Evolutionary conservation across 2,329 filamentous ascomycete genomes (phyloP), one percentile per base, ranked within the genome.

Genomic region (Sporothrix pseudoabietina): DNA sequence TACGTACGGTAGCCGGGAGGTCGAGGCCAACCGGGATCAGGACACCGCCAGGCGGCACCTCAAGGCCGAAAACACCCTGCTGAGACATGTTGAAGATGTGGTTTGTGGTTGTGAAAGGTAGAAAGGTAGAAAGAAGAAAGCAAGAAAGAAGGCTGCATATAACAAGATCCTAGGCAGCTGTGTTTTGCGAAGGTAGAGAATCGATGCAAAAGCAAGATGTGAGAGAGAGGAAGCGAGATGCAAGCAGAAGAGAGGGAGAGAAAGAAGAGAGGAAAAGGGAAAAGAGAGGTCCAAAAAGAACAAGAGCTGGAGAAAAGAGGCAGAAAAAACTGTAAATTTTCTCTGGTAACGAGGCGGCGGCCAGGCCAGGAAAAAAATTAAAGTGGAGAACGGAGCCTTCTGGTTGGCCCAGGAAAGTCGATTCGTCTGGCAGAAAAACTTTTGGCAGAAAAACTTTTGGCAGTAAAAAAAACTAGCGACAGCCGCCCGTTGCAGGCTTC

Each of bases 41-140:
- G 81, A 94, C 86, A 83, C 93, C 93, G 80, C 92, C 93, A 78
- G 93, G 88, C 78, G 94, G 94, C 83, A 98, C 92, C 86, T 94
- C 91, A 78, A 98, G 91, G 84, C 94, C 94, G 82, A 96, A 99
- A 81, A 98, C 72, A 54, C 75, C 76, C 61, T 77, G 75, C 52
- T 72, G 61, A 72, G 76, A 76, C 76, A 77, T 77, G 71, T 69
- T 71, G 59, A 72, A 32, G 65, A 41, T 59, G n/a, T 22, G n/a
- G 26, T 35, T 44, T n/a, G 65, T 16, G 14, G 19, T 71, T 61
- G 47, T n/a, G 55, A 12, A 39, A 41, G 22, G 16, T 39, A 41
- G 39, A 41, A 32, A 65, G 26, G 26, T 26, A 26, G 26, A 72
- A 35, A 54, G 35, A 70, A 49, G 61, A 63, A 44, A 47, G 26